Base-by-base conservation (phyloP, 257 asterid genomes). In the Gentiana dahurica region DNA sequence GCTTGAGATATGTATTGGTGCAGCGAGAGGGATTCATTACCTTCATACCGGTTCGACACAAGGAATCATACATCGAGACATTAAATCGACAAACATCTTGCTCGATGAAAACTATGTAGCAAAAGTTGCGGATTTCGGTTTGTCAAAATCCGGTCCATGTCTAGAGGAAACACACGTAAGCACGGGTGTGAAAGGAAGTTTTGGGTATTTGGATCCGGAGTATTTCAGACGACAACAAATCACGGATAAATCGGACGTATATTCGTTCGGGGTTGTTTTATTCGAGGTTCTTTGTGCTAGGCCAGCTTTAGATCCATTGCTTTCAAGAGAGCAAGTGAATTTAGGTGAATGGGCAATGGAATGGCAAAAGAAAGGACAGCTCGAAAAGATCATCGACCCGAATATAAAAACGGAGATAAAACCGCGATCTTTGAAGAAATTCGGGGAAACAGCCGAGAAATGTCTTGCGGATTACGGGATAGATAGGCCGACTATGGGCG, bases 1-100 rank as follows among this genome's bases (percentile, higher is more conserved):
- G 71, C 87, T 86, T 0, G 95, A 86, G 57, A 73, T 86, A 55
- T 86, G 95, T 81, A 82, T 86, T 6, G 95, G 95, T n/a, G 93
- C 95, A 10, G 95, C 95, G 24, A 58, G 95, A 59, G 95, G 95
- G 6, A 75, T 86, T 32, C 95, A 86, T 61, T 86, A 86, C 46
- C 87, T 86, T 2, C 95, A 86, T 69, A 86, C 95, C 0, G 95
- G 95, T 5, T 82, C 83, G 1, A 86, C 89, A 9, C 92, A 82
- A 53, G 95, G 92, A 66, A 75, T 86, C 64, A 86, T 86, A 50
- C 95, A 86, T 43, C 82, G 95, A 0, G 95, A 86, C 73, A 76
- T 86, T 44, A 86, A 86, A 41, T 82, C 92, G 1, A 80, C 95
- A 8, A 86, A 86, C 76, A 86, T 86, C 34, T 53, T 86, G 58